Evolutionary conservation across 306 rosid genomes (phyloP).

Genomic region (Gastrolobium villosum): DNA sequence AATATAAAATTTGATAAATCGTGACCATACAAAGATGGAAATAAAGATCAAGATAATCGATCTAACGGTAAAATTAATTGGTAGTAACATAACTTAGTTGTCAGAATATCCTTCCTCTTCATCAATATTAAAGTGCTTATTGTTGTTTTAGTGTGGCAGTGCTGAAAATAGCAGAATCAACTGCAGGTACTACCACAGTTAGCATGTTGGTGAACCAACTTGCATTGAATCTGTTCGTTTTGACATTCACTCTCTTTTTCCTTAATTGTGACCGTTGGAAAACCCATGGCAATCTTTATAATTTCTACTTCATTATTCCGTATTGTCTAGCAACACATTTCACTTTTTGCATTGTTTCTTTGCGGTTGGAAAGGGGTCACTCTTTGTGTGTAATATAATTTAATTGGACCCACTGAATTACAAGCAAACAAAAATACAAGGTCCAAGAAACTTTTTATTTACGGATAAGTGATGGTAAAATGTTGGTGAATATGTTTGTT

Average conservation of each 20-base stretch:
- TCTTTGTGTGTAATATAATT: not conserved
- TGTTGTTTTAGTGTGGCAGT: not conserved
- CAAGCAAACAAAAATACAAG: not conserved
- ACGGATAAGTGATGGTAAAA: not conserved
- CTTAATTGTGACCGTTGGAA: not conserved
- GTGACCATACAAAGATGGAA: too few relatives aligned
- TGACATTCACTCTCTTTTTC: constrained; percentile 45
- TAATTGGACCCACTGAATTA: not conserved
- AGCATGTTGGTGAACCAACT: constrained; percentile 52
- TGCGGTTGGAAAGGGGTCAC: not conserved
- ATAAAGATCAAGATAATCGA: too few relatives aligned
- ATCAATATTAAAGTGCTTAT: not conserved
- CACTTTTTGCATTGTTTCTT: not conserved
- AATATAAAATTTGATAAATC: too few relatives aligned
- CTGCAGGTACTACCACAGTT: constrained; percentile 32
- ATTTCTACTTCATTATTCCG: not conserved
- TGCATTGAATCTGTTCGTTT: constrained; percentile 50
- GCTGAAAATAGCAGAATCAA: constrained; percentile 38
- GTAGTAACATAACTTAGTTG: too few relatives aligned
- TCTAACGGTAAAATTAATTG: too few relatives aligned
- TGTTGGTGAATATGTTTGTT: not conserved
- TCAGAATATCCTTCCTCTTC: too few relatives aligned
- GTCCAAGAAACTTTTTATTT: not conserved
- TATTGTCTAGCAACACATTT: constrained; percentile 3
- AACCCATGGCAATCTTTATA: not conserved